Evolutionary conservation across 805 yeast genomes (phyloP).

Genomic region (Yamadazyma laniorum): DNA sequence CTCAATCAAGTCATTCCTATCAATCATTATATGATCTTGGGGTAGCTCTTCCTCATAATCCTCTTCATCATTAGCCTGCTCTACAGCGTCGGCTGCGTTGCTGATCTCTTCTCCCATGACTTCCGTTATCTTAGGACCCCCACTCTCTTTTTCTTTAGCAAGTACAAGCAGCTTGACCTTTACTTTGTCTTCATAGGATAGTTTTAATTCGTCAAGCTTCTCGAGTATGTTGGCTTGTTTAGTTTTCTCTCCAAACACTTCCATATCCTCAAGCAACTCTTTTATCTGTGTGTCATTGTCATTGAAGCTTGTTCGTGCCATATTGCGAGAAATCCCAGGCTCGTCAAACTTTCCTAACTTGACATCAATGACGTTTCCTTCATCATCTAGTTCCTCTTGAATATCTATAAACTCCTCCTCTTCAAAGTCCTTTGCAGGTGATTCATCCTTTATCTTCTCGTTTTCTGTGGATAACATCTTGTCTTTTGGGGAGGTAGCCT

Average conservation of each 20-base stretch:
- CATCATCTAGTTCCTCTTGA: conserved; percentile 73
- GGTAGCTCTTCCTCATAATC: conserved; percentile 6
- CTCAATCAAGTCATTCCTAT: conserved; percentile 48
- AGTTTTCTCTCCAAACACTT: conserved; percentile 31
- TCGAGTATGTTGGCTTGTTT: conserved; percentile 10
- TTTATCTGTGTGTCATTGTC: conserved; percentile 19
- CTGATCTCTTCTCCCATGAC: too few species aligned
- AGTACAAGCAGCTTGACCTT: conserved; percentile 22
- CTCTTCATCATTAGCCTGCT: conserved; percentile 1
- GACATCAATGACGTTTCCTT: conserved; percentile 58
- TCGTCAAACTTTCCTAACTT: conserved; percentile 7
- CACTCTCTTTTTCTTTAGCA: conserved; percentile 16
- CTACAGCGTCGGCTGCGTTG: neutral
- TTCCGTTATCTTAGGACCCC: conserved; percentile 2
- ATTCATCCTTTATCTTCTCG: neutral
- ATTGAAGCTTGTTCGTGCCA: too few species aligned
- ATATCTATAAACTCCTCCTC: conserved; percentile 54
- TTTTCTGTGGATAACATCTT: too few species aligned
- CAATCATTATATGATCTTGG: conserved; percentile 18
- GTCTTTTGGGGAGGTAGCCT: too few species aligned
- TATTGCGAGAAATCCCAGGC: too few species aligned
- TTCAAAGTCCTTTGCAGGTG: neutral
- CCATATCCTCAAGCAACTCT: conserved; percentile 38
- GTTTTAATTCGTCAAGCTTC: conserved; percentile 25
- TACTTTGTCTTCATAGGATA: conserved; percentile 28